phyloP scores from a whole-genome alignment of 2,329 filamentous ascomycete species.

The Fulvia fulva region DNA sequence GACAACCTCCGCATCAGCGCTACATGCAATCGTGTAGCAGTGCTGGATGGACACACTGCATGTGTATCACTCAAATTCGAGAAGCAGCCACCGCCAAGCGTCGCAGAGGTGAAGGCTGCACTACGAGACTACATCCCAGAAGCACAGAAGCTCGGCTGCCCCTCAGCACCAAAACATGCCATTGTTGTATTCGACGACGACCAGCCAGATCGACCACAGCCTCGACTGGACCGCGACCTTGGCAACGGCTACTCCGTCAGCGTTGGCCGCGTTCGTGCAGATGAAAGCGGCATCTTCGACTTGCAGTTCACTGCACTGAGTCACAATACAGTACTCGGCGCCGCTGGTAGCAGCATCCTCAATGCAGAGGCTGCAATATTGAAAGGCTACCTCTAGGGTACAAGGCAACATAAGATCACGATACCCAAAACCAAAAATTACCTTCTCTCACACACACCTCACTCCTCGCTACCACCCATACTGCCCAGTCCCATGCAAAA shows the following conservation, averaged over 20 bases:
- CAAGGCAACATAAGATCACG: too few species aligned
- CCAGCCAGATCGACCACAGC: conserved; percentile 76
- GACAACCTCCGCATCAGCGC: conserved; percentile 71
- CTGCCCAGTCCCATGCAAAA: conserved; percentile 11
- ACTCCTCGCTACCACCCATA: conserved; percentile 12
- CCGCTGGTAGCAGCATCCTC: conserved; percentile 90
- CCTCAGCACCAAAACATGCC: conserved; percentile 74
- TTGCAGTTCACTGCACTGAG: conserved; percentile 91
- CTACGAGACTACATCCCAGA: conserved; percentile 78
- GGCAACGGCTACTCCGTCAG: conserved; percentile 85
- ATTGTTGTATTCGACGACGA: conserved; percentile 84
- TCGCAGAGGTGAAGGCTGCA: conserved; percentile 72
- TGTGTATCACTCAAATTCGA: conserved; percentile 84
- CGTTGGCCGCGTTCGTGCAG: conserved; percentile 80
- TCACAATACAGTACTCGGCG: conserved; percentile 89
- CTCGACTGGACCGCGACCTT: conserved; percentile 80
- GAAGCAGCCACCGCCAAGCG: conserved; percentile 67
- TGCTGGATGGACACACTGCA: conserved; percentile 92
- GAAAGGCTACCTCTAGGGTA: conserved; percentile 67
- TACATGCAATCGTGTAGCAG: conserved; percentile 89
- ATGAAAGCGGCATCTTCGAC: conserved; percentile 86
- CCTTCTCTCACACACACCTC: not conserved
- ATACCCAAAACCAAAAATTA: not conserved
- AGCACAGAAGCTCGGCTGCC: conserved; percentile 77
- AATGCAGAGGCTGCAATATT: conserved; percentile 90